Conservation (phyloP, 148 eudicot species). For the Rhododendron vialii region DNA sequence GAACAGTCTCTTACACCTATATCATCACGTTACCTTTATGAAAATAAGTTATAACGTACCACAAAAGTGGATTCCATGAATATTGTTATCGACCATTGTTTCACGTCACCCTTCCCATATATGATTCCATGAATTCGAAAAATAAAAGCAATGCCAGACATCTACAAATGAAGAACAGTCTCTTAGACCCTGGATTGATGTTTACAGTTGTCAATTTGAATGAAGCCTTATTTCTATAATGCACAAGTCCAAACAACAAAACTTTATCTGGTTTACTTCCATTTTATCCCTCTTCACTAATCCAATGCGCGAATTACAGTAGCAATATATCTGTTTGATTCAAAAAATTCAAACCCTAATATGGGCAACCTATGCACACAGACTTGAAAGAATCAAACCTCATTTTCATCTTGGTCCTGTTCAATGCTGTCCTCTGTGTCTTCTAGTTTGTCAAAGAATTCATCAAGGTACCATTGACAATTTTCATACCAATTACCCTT, state of each 20-base stretch:
- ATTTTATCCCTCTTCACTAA: not conserved
- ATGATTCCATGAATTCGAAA: not conserved
- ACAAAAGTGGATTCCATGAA: not conserved
- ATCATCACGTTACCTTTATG: not conserved
- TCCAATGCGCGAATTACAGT: not conserved
- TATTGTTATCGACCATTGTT: not conserved
- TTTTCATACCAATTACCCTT: slow-evolving; percentile 64
- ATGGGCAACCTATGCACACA: not conserved
- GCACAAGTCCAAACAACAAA: not conserved
- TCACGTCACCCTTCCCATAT: not conserved
- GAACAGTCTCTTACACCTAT: not conserved
- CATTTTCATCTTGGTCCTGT: slow-evolving; percentile 19
- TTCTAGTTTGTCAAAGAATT: slow-evolving; percentile 58
- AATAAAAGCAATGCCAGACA: not conserved
- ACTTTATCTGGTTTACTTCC: not conserved
- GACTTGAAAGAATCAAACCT: slow-evolving; percentile 1
- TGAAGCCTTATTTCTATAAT: not conserved
- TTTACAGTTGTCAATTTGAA: not conserved
- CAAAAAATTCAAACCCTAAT: not conserved
- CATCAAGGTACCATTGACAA: slow-evolving; percentile 67
- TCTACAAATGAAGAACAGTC: not conserved
- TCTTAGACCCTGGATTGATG: not conserved
- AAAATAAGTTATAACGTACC: not conserved
- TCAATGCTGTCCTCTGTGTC: slow-evolving; percentile 34
- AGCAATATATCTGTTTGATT: not conserved